Evolutionary conservation across 768 basidiomycete genomes (phyloP), one percentile per base, ranked within the genome.

Genomic region (Rhizopogon salebrosus): DNA sequence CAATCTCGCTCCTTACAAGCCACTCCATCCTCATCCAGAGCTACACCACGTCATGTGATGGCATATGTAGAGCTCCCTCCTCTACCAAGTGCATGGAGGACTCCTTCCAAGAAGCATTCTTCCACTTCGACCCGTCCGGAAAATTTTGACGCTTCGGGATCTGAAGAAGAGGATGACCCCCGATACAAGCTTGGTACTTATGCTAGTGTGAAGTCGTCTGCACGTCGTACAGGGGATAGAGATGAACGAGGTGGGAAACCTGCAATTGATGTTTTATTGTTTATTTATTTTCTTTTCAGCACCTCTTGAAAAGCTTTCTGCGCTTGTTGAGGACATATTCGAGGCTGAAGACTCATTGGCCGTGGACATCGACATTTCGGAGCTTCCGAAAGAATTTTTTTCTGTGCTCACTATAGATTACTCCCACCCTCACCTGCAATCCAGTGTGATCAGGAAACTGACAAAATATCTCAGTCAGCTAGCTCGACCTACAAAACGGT

Each of bases 261-360:
- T 48, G 31, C 22, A 13, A 41, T 51, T 18, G 10, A 29, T 9
- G 35, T 41, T 23, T 29, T 23, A 48, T 22, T 48, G 49, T 51
- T 58, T 54, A 34, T 37, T 14, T 4, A 36, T 31, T 6, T 20
- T 48, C 20, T 40, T 53, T 24, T 22, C 31, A 86, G 87, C 69
- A 1, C 86, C 88, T 0, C 67, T 89, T 4, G 87, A 94, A 61
- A 95, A 89, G 65, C 75, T 98, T 9, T 75, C 73, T 0, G 81
- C 83, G 2, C 70, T 92, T 16, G 72, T 95, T 1, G 90, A 93
- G 57, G 92, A 95, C 50, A 78, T 97, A 14, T 89, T 95, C 52
- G 85, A 89, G 56, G 84, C 88, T 0, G 85, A 90, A 59, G 93
- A 94, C 62, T 65, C 76, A 0, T 71, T 92, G 14, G 77, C 85